Evolutionary conservation across 257 asterid species (phyloP).

Genomic region (Nicotiana paniculata): DNA sequence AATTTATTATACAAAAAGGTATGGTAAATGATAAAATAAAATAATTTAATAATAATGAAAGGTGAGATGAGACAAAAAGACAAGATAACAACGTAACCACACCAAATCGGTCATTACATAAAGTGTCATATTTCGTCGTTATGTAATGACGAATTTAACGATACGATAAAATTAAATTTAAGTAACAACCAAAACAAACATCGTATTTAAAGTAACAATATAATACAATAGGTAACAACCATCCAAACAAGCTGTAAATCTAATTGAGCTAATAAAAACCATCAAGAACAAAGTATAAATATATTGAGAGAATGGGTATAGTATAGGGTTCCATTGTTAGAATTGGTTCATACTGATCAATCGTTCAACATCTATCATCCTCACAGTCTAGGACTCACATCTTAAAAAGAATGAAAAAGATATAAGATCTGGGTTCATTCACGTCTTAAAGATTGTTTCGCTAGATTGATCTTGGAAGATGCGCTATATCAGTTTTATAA

Average conservation of each 20-base stretch:
- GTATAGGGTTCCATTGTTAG: not conserved
- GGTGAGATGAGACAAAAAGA: too few relatives aligned
- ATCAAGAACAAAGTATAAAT: not conserved
- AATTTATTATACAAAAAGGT: too few relatives aligned
- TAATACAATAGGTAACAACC: too few relatives aligned
- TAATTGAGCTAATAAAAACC: not conserved
- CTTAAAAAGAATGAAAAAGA: not conserved
- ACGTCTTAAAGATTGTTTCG: not conserved
- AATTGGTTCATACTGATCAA: not conserved
- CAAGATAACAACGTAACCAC: too few relatives aligned
- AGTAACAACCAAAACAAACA: too few relatives aligned
- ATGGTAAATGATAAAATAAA: too few relatives aligned
- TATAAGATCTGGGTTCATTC: not conserved
- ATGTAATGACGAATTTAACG: too few relatives aligned
- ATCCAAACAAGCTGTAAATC: not conserved
- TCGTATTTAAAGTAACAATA: too few relatives aligned
- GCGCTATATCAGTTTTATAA: not conserved
- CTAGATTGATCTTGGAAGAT: not conserved
- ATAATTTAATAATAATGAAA: too few relatives aligned
- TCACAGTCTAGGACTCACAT: not conserved
- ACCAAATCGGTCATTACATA: too few relatives aligned
- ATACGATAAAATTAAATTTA: too few relatives aligned
- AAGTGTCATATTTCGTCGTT: too few relatives aligned
- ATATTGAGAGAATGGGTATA: not conserved
- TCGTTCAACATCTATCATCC: not conserved